Evolutionary conservation across 306 rosid genomes (phyloP), one percentile per base, ranked within the genome.

Genomic region (Acacia confusa): DNA sequence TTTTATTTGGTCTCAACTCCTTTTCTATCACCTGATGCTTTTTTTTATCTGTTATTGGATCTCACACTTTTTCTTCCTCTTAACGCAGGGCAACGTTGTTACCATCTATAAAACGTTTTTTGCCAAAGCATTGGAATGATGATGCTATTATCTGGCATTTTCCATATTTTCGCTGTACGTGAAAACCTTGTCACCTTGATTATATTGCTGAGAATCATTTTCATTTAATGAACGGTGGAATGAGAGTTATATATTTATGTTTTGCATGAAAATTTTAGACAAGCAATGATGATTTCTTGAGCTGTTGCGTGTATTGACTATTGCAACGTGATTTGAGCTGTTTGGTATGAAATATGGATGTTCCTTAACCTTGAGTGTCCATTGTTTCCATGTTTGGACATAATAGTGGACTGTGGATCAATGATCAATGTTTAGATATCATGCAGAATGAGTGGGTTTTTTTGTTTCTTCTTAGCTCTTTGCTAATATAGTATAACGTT

Each of bases 111-210:
- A 94, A 85, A 82, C 92, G 88, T 11, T 96, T 86, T 83, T 80
- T 96, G 73, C 99, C 99, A 45, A 81, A 88, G 48, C 87, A 82
- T 72, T 96, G 98, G 99, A 93, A 93, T 67, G 86, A 92, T 9
- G 84, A 92, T 7, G 52, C 69, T 64, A 91, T 93, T 20, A 58
- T 81, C 75, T 96, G 98, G 99, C 94, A 20, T 61, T 90, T 96
- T 80, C 98, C 99, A 30, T 96, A 91, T 88, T 92, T 92, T 63
- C 92, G 91, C 15, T 88, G 99, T 96, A 96, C 67, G 98, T 89
- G 84, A 63, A 52, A n/a, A 74, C 15, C 60, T 45, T 70, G 74
- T 45, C 74, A 52, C 12, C 72, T 70, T 75, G 13, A 22, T 63
- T 45, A 15, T 68, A 4, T 43, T 58, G 57, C 43, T 32, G 75